A percentile compares a stretch with the other conserved stretches of the same genome.
These are phyloP conservation scores for Bifiguratus adelaidae DNA, from an alignment of 192 early-diverging fungal genomes.

Conservation along the genomic window DNA sequence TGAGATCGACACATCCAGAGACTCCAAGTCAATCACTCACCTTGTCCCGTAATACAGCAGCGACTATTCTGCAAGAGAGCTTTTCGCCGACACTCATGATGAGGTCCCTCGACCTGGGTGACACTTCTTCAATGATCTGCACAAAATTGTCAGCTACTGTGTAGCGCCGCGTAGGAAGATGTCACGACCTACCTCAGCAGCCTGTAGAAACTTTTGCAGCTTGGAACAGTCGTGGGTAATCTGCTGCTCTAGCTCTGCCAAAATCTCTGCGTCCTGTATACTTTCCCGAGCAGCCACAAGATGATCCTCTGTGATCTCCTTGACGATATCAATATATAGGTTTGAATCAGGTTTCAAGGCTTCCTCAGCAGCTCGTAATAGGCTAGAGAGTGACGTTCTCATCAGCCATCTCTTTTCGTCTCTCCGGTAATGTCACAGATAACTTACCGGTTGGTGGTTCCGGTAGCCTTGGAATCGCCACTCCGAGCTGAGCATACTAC, in stretches of 20 bases:
- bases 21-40: constrained; percentile 10
- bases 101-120: constrained; percentile 90
- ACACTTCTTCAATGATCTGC: constrained; percentile 94
- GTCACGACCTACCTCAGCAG: constrained; percentile 38
- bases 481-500: constrained; percentile 97
- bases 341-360: constrained; percentile 62
- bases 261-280: constrained; percentile 38
- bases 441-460: constrained; percentile 75
- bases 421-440: not conserved
- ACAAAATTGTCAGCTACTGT: not conserved
- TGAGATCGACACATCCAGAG: not conserved
- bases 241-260: constrained; percentile 38
- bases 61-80: constrained; percentile 82
- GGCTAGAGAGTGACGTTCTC: not conserved
- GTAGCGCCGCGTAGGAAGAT: not conserved
- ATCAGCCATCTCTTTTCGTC: too few species aligned
- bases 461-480: constrained; percentile 76
- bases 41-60: constrained; percentile 63
- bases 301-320: constrained; percentile 77
- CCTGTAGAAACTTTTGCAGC: constrained; percentile 78
- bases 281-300: constrained; percentile 49
- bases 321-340: constrained; percentile 63
- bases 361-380: constrained; percentile 51
- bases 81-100: constrained; percentile 94
- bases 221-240: constrained; percentile 69